phyloP scores from a whole-genome alignment of 1,139 yeast genomes.

The Taiozyma sp. region DNA sequence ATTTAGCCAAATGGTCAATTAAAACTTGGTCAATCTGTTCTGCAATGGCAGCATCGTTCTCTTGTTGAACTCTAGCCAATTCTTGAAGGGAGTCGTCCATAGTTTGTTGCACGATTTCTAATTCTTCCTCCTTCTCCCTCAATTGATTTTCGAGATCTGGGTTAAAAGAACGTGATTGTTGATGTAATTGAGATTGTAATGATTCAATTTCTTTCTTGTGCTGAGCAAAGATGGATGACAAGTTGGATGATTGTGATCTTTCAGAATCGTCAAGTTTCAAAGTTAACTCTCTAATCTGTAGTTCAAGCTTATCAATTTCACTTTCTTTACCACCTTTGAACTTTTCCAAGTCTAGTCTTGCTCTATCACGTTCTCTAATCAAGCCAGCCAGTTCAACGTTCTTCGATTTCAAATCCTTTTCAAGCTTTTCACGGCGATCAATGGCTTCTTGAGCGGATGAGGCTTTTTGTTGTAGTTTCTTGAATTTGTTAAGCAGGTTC shows the following conservation, averaged over 20 bases:
- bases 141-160: constrained; percentile 41
- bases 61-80: constrained; percentile 50
- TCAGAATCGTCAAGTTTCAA: constrained; percentile 59
- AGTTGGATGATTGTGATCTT: constrained; percentile 60
- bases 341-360: constrained; percentile 77
- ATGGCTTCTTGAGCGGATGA: constrained; percentile 92
- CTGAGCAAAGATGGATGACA: constrained; percentile 53
- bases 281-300: constrained; percentile 60
- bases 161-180: constrained; percentile 15
- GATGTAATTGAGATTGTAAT: constrained; percentile 35
- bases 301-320: constrained; percentile 61
- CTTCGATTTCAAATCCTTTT: constrained; percentile 79
- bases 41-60: constrained; percentile 48
- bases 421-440: constrained; percentile 76
- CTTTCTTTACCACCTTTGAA: constrained; percentile 59
- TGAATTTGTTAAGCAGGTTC: constrained; percentile 70
- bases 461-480: constrained; percentile 82
- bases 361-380: constrained; percentile 86
- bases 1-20: constrained; percentile 42
- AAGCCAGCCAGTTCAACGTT: constrained; percentile 85
- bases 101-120: constrained; percentile 75
- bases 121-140: constrained; percentile 69
- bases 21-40: constrained; percentile 56
- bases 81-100: constrained; percentile 69
- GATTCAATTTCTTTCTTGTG: constrained; percentile 54